Evolutionary conservation across 257 asterid species (phyloP), one percentile per base, ranked within the genome.

Genomic region (Fraxinus anomala): DNA sequence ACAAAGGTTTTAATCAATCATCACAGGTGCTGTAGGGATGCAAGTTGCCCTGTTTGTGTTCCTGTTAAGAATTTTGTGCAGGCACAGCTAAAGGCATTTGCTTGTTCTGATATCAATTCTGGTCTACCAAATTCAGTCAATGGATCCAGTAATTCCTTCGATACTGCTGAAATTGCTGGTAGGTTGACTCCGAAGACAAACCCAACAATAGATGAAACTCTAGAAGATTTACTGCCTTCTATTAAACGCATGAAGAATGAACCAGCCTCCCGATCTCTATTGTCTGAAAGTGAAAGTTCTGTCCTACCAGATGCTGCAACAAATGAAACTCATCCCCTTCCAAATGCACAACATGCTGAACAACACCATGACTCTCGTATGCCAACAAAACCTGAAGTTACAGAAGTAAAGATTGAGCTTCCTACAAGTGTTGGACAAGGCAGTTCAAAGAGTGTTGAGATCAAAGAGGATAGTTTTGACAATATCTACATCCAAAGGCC

Each of bases 21-120:
- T 81, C 78, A 87, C 72, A 83, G 65, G 86, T 84, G 74, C 63
- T 96, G 99, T 74, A 85, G 77, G 80, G 87, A 84, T 76, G 79
- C 77, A 75, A 86, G 19, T 75, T 96, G 99, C 85, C 97, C 97
- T 61, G 93, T 93, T 81, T 96, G 99, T 80, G 37, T 92, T 75
- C 96, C 98, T 24, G 94, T 92, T 44, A 96, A 84, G 83, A 88
- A 78, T 56, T 90, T 75, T 87, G 21, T 83, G 75, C 93, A 79
- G 86, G 86, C 88, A 10, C 93, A 91, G 30, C 42, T 82, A 13
- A 90, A 90, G 87, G 80, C 83, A 30, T 76, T 67, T 81, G 77
- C 86, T 73, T 88, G 88, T 63, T 75, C 89, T 66, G 83, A 83
- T 80, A 74, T 78, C 73, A 83, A 70, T 76, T 76, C 98, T 69